Evolutionary conservation across 2,329 filamentous ascomycete species (phyloP), one percentile per base, ranked within the genome.

Genomic region (Albophoma yamanashiensis): DNA sequence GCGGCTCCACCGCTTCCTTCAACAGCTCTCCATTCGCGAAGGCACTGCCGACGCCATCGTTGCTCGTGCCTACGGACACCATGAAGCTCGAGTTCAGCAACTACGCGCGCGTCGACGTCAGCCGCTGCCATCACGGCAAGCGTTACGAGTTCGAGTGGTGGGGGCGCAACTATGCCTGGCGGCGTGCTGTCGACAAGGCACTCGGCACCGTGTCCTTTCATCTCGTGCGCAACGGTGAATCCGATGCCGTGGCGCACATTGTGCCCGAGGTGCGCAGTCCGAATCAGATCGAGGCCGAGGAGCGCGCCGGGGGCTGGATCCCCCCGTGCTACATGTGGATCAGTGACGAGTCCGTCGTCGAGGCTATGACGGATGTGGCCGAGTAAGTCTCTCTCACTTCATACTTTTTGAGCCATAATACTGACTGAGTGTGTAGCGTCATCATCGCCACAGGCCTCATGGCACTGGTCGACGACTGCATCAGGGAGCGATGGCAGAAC

Each of bases 61-160:
- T 72, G 31, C 76, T 74, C 58, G 69, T 79, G 53, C 84, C 89
- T 22, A 89, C 87, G 61, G 91, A 96, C 72, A 88, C 83, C 42
- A 89, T 93, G 71, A 90, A 92, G 74, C 82, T 99, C 40, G 93
- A 97, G 71, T 99, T 97, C 72, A 95, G 91, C 65, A 99, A 97
- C 76, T 99, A 99, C 71, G 93, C 93, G 2, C 91, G 94, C 67
- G 86, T 97, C 47, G 89, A 96, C 64, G 77, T 99, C 57, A 86
- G 83, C 65, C 85, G 90, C 57, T 86, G 84, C 65, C 78, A 14
- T 45, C 78, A 6, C 45, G 20, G 80, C 63, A 93, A 92, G 75
- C 83, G 85, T 63, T 97, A 97, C 72, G 89, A 92, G 59, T 97
- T 96, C 68, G 89, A 93, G 70, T 96, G 96, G 80, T 97, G 94